Evolutionary conservation across 2,329 filamentous ascomycete species (phyloP).

Genomic region (Nothomitra cinnamomea): DNA sequence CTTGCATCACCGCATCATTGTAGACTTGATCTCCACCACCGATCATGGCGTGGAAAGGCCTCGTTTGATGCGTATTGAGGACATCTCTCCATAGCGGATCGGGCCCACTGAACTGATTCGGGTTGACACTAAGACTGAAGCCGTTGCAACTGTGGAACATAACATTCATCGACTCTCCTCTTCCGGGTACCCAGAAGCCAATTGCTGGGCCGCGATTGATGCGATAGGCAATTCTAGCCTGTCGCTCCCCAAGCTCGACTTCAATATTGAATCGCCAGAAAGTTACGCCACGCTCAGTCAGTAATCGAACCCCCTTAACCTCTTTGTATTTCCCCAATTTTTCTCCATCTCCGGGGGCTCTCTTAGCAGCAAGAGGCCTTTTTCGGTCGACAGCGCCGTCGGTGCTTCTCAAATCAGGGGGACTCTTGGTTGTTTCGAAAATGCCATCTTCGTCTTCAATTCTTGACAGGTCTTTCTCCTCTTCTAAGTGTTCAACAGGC

Average conservation of each 20-base stretch:
- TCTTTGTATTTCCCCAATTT: conserved; percentile 67
- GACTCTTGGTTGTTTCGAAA: conserved; percentile 36
- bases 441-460: conserved; percentile 69
- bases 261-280: conserved; percentile 98
- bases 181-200: conserved; percentile 86
- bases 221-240: conserved; percentile 82
- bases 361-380: conserved; percentile 24
- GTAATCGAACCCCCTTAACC: conserved; percentile 63
- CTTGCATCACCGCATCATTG: conserved; percentile 60
- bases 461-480: conserved; percentile 59
- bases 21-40: conserved; percentile 96
- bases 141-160: conserved; percentile 99
- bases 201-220: conserved; percentile 82
- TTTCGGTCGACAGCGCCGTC: conserved; percentile 31
- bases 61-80: conserved; percentile 50
- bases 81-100: conserved; percentile 67
- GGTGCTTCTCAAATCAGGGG: background rate
- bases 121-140: conserved; percentile 65
- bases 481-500: conserved; percentile 71
- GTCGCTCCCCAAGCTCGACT: conserved; percentile 60
- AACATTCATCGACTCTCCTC: conserved; percentile 81
- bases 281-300: conserved; percentile 71
- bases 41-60: conserved; percentile 95
- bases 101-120: conserved; percentile 71
- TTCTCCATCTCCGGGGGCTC: conserved; percentile 49